Conservation (phyloP, 2,329 filamentous ascomycete species). For the Sclerotinia nivalis region DNA sequence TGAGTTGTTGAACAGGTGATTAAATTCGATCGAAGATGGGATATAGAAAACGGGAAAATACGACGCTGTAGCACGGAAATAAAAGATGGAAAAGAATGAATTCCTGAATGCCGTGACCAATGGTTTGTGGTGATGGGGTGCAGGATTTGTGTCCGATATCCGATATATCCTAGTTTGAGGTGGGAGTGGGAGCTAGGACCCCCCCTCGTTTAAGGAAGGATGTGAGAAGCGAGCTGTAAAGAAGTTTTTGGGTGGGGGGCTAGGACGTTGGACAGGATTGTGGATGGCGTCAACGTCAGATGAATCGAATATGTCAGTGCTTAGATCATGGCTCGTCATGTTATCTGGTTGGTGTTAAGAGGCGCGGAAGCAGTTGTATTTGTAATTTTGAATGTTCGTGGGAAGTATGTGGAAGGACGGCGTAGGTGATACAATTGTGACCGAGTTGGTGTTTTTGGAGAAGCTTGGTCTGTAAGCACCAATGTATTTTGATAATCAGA, state of each 20-base stretch:
- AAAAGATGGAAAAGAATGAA: not conserved
- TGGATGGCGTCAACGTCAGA: not conserved
- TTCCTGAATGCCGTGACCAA: not conserved
- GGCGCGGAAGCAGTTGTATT: not conserved
- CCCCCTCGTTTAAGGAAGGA: slow-evolving; percentile 4
- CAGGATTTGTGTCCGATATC: not conserved
- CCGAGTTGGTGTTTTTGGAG: not conserved
- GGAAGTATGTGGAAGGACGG: not conserved
- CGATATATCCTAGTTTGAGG: not conserved
- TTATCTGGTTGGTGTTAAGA: not conserved
- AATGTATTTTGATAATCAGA: slow-evolving; percentile 8
- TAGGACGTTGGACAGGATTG: not conserved
- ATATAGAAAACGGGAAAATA: not conserved
- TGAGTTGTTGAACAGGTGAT: not conserved
- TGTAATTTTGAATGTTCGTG: not conserved
- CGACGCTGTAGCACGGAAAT: not conserved
- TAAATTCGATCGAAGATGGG: not conserved
- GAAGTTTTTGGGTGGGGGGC: not conserved
- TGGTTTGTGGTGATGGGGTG: not conserved
- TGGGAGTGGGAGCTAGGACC: slow-evolving; percentile 7
- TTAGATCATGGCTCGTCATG: not conserved
- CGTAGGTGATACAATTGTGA: not conserved
- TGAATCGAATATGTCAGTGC: not conserved
- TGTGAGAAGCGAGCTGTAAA: slow-evolving; percentile 12
- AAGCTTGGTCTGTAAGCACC: slow-evolving; percentile 4